These are phyloP conservation scores for Kalanchoe fedtschenkoi DNA, from an alignment of 164 flowering plant genomes.

Conservation along the genomic window DNA sequence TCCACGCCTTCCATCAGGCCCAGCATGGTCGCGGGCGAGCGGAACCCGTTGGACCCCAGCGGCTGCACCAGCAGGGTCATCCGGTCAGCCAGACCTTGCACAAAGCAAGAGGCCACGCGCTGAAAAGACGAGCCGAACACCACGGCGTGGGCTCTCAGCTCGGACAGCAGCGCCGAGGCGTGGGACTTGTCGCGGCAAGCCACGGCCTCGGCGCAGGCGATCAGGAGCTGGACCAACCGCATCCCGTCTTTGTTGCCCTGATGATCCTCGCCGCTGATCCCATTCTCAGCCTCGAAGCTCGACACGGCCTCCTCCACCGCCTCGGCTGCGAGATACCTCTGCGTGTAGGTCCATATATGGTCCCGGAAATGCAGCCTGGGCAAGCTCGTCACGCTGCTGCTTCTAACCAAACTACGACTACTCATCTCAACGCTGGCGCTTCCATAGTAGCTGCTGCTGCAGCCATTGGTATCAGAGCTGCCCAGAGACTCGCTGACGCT, in stretches of 20 bases:
- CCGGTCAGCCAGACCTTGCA: slow-evolving; percentile 42
- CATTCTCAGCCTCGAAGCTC: slow-evolving; percentile 8
- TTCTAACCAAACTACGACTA: slow-evolving; percentile 13
- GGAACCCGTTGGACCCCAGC: slow-evolving; percentile 33
- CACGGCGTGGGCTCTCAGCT: slow-evolving; percentile 41
- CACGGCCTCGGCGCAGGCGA: slow-evolving; percentile 56
- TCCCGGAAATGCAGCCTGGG: slow-evolving; percentile 35
- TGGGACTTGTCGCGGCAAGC: slow-evolving; percentile 56
- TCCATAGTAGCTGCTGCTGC: background rate
- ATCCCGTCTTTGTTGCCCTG: slow-evolving; percentile 26
- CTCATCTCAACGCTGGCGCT: slow-evolving; percentile 2
- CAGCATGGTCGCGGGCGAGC: slow-evolving; percentile 13
- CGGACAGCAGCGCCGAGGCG: slow-evolving; percentile 36
- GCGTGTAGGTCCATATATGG: slow-evolving; percentile 34
- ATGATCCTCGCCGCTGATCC: slow-evolving; percentile 10
- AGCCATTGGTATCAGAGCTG: slow-evolving; percentile 9
- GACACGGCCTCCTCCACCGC: slow-evolving; percentile 33
- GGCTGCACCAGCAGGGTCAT: slow-evolving; percentile 38
- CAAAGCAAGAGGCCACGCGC: slow-evolving; percentile 60
- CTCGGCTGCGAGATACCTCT: slow-evolving; percentile 36
- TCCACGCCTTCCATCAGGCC: slow-evolving; percentile 14
- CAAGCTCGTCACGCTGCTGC: slow-evolving; percentile 17
- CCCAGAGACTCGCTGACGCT: slow-evolving; percentile 20
- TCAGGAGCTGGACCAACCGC: slow-evolving; percentile 41
- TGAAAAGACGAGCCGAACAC: slow-evolving; percentile 62